These are phyloP conservation scores for Leccinum subrobustum DNA, from an alignment of 1,284 basidiomycete genomes.

Conservation along the genomic window DNA sequence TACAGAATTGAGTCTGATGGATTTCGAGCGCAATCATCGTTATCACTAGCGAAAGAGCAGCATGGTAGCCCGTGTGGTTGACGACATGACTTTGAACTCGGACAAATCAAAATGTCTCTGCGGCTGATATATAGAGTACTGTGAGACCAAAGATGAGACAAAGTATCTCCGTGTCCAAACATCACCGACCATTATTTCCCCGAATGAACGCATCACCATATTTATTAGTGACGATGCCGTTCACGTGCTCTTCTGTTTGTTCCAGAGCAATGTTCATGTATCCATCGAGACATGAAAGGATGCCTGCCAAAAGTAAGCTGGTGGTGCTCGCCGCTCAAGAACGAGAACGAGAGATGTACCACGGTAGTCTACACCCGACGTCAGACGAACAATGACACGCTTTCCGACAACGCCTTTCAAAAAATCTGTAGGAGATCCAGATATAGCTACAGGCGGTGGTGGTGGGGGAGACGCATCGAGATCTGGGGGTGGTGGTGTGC, in stretches of 20 bases:
- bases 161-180: background rate
- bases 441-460: slow-evolving; percentile 42
- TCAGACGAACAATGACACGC: slow-evolving; percentile 89
- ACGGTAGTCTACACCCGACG: slow-evolving; percentile 95
- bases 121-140: slow-evolving; percentile 50
- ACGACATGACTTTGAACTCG: background rate
- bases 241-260: slow-evolving; percentile 94
- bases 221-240: slow-evolving; percentile 80
- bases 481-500: slow-evolving; percentile 32
- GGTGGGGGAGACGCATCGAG: slow-evolving; percentile 43
- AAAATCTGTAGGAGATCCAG: slow-evolving; percentile 87
- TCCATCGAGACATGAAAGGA: slow-evolving; percentile 95
- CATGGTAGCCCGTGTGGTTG: background rate
- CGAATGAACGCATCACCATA: slow-evolving; percentile 96
- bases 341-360: slow-evolving; percentile 50
- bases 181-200: slow-evolving; percentile 88
- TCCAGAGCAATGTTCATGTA: slow-evolving; percentile 99
- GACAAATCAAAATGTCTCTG: slow-evolving; percentile 34
- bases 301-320: slow-evolving; percentile 52
- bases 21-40: background rate
- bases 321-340: background rate
- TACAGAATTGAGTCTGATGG: background rate
- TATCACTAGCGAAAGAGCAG: background rate
- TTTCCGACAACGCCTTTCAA: slow-evolving; percentile 95
- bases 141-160: slow-evolving; percentile 2